Conservation (phyloP, 2,329 filamentous ascomycete species). For the Calycina herbarum region DNA sequence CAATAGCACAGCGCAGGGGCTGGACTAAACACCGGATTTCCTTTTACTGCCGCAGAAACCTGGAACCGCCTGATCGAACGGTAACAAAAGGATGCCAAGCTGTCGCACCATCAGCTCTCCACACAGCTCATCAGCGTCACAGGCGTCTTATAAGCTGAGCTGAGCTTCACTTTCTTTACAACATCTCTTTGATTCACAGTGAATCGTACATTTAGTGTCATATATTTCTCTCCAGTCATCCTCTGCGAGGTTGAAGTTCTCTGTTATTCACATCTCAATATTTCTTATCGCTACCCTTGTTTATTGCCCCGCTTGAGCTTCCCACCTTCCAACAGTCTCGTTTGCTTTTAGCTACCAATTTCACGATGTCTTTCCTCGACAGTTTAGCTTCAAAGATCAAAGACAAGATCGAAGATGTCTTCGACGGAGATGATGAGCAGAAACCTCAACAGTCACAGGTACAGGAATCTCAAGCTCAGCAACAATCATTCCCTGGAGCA, state of each 20-base stretch:
- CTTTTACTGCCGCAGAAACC: not conserved
- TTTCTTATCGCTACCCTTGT: not conserved
- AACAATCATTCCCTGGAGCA: not conserved
- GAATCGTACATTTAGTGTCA: not conserved
- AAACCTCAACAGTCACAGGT: conserved; percentile 4
- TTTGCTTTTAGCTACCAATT: not conserved
- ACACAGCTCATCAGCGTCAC: not conserved
- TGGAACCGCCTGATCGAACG: not conserved
- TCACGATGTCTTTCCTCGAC: conserved; percentile 18
- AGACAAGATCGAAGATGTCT: conserved; percentile 11
- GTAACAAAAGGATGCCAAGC: conserved; percentile 4
- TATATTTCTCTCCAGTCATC: not conserved
- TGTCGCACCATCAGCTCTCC: conserved; percentile 7
- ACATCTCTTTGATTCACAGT: conserved; percentile 1
- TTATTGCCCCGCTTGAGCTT: not conserved
- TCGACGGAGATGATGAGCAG: conserved; percentile 14
- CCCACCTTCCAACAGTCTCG: not conserved
- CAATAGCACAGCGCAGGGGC: not conserved
- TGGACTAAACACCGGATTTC: conserved; percentile 1
- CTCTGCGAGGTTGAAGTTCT: not conserved
- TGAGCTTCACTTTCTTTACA: not conserved
- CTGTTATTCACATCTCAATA: not conserved
- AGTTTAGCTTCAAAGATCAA: conserved; percentile 14
- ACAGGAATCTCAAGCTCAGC: not conserved
- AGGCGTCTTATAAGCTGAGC: not conserved